Percentiles rank a stretch among this genome's conserved stretches.
These are phyloP conservation scores for Balakata baccata DNA, from an alignment of 345 rosid genomes.

Conservation along the genomic window DNA sequence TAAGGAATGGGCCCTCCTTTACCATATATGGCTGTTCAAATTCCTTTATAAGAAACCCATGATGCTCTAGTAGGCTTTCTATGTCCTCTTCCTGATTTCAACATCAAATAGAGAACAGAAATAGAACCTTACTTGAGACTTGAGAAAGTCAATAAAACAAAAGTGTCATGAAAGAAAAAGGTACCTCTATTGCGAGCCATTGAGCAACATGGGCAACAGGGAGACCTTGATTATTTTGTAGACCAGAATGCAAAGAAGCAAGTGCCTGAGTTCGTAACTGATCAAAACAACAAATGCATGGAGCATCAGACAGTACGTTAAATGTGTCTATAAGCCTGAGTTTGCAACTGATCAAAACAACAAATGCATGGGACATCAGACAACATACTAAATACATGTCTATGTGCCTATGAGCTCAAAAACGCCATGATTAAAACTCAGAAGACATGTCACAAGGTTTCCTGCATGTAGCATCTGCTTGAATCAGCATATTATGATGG, in stretches of 20 bases:
- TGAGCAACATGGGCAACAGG: slow-evolving; percentile 66
- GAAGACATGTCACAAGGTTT: neutral
- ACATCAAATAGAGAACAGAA: slow-evolving; percentile 30
- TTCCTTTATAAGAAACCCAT: slow-evolving; percentile 71
- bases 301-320: slow-evolving; percentile 16
- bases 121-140: slow-evolving; percentile 12
- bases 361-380: slow-evolving; percentile 20
- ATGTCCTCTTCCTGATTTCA: slow-evolving; percentile 73
- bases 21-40: slow-evolving; percentile 93
- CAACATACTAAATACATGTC: slow-evolving; percentile 1
- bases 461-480: neutral
- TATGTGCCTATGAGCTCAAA: slow-evolving; percentile 12
- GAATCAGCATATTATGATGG: neutral
- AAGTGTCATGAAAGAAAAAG: slow-evolving; percentile 1
- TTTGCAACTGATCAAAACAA: slow-evolving; percentile 62
- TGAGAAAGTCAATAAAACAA: neutral
- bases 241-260: slow-evolving; percentile 79
- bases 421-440: slow-evolving; percentile 18
- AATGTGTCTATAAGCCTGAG: slow-evolving; percentile 45
- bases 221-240: slow-evolving; percentile 84
- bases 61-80: slow-evolving; percentile 58
- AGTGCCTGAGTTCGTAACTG: slow-evolving; percentile 92
- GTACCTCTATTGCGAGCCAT: slow-evolving; percentile 97
- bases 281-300: slow-evolving; percentile 28
- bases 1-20: slow-evolving; percentile 79